Evolutionary conservation across 257 asterid genomes (phyloP), one percentile per base, ranked within the genome.

Genomic region (Mentha longifolia): DNA sequence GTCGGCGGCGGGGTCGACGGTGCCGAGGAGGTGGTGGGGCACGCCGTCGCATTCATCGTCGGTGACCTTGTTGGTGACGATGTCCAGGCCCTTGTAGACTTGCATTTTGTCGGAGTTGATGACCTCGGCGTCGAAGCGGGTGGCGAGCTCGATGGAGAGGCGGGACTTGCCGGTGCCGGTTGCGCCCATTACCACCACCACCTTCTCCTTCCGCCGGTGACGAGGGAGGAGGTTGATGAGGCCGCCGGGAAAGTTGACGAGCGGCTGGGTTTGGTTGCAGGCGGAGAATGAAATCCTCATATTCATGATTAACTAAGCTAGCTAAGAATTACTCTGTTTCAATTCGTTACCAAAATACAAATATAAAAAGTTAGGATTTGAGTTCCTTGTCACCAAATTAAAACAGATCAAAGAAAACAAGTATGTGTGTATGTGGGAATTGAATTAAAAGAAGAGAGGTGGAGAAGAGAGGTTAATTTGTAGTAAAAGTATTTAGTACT

Each of bases 151-250:
- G 1, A 93, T 85, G 0, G 97, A 86, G 20, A 93, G 89, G 2
- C 95, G 88, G 2, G 97, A 87, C 57, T 93, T 93, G 13, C 97
- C 97, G 6, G 96, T 86, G 12, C 97, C 96, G 0, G 96, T 93
- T 35, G 95, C 87, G 25, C 96, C 97, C 74, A 89, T 76, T 11
- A 94, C 92, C 4, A 94, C 74, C 50, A 91, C 96, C 17, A 88
- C 96, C 82, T 78, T 86, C 73, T 92, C 95, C 80, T 87, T 89
- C 37, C 82, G 80, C 52, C 85, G 86, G 50, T 68, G 82, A 52
- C 81, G 57, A 46, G 84, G 77, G 51, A 75, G 41, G 50, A 81
- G 79, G 77, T 80, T 85, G 41, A 89, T 67, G 42, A 68, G 68
- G 11, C 83, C 84, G n/a, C 84, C 85, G 0, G 90, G 88, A 31